Evolutionary conservation across 805 yeast species (phyloP), one percentile per base, ranked within the genome.

Genomic region (Metschnikowia bowlesiae): DNA sequence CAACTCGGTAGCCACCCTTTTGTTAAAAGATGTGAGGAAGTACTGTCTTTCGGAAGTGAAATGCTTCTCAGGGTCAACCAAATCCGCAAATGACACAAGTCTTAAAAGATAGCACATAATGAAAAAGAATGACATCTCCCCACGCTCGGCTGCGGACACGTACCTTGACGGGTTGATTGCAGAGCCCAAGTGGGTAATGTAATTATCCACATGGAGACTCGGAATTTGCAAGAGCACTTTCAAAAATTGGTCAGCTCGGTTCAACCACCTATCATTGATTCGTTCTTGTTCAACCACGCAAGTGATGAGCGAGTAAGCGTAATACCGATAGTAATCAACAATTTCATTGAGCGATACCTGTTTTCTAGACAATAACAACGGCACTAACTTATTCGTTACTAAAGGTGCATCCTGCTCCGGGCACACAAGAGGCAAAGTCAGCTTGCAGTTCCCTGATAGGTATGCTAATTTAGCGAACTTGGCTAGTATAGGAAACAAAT

Each of bases 121-220:
- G 30, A 36, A 57, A 39, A 50, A 57, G 32, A 57, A 56, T 13
- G 61, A 48, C 8, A 57, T 38, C 36, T 57, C 59, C 10, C 55
- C 59, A 31, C 61, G 51, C 26, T 53, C 58, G 1, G 36, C 11
- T 4, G 37, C 48, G 1, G 61, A 29, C 3, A 56, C 39, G 34
- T 53, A 33, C 38, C 33, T 47, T 18, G 33, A 39, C 3, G 44
- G 29, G 9, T n/a, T 37, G 6, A 30, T 28, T 6, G 35, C 32
- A 32, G 40, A 33, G 22, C 33, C 16, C 31, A 37, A 26, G 7
- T 44, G 55, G 9, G 47, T 39, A 37, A 45, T 39, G 40, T 53
- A 57, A 29, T 50, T 52, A 4, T 48, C 33, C 34, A 51, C n/a
- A 18, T 49, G 55, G 9, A 57, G 34, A 29, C 54, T 56, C 1